phyloP scores from a whole-genome alignment of 2,329 filamentous ascomycete species.

The Waltergamsia citrina region DNA sequence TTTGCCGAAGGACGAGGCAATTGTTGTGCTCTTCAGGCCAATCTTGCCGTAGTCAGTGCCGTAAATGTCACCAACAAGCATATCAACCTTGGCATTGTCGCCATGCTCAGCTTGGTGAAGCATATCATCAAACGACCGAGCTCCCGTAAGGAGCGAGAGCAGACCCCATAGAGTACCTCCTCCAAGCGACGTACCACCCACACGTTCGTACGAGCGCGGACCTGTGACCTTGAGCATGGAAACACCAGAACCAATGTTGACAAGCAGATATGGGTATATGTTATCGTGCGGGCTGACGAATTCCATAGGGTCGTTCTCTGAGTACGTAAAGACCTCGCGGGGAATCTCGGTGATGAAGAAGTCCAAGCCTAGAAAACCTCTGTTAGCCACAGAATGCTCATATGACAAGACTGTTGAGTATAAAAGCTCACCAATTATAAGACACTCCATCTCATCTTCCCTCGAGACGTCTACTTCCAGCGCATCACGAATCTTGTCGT shows the following conservation, averaged over 20 bases:
- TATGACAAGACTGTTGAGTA: background rate
- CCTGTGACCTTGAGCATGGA: slow-evolving; percentile 96
- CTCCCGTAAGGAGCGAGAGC: slow-evolving; percentile 84
- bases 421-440: slow-evolving; percentile 73
- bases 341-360: slow-evolving; percentile 99
- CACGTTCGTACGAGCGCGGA: slow-evolving; percentile 75
- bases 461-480: slow-evolving; percentile 80
- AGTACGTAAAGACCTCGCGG: slow-evolving; percentile 93
- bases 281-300: slow-evolving; percentile 70
- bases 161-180: slow-evolving; percentile 98
- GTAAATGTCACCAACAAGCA: slow-evolving; percentile 97
- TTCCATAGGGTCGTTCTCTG: slow-evolving; percentile 81
- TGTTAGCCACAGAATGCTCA: no score
- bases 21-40: slow-evolving; percentile 88
- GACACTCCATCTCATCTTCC: slow-evolving; percentile 97
- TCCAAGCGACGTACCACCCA: slow-evolving; percentile 88
- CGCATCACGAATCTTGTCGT: slow-evolving; percentile 77
- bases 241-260: slow-evolving; percentile 96
- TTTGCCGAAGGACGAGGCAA: slow-evolving; percentile 93
- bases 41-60: slow-evolving; percentile 95
- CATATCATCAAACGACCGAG: slow-evolving; percentile 96
- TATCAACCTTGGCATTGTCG: slow-evolving; percentile 88
- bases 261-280: slow-evolving; percentile 92
- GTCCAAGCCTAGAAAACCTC: slow-evolving; percentile 76
- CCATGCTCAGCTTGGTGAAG: slow-evolving; percentile 80